Percentiles rank a stretch among this genome's conserved stretches.
These are phyloP conservation scores for Sonneratia caseolaris DNA, from an alignment of 345 rosid species.

Conservation along the genomic window DNA sequence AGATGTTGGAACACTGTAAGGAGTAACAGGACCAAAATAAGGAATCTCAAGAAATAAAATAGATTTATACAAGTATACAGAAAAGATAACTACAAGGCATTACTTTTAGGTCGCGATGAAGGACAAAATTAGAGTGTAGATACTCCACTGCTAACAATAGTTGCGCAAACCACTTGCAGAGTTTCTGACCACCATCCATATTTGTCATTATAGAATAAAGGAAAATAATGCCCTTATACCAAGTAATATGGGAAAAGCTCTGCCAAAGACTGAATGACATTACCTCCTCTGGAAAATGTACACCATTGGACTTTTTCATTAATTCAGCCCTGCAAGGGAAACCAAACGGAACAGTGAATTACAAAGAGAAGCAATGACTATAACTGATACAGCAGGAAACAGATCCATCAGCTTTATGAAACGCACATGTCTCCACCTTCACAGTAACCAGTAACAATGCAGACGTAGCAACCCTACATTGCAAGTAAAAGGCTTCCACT, in stretches of 20 bases:
- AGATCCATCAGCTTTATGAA: slow-evolving; percentile 4
- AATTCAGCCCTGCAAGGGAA: slow-evolving; percentile 63
- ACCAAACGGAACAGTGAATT: neutral
- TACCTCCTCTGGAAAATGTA: slow-evolving; percentile 93
- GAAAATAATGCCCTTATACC: neutral
- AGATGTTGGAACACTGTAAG: slow-evolving; percentile 89
- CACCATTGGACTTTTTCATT: slow-evolving; percentile 90
- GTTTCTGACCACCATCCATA: slow-evolving; percentile 43
- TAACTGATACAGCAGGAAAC: neutral
- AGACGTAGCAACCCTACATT: slow-evolving; percentile 92
- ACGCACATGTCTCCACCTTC: slow-evolving; percentile 99
- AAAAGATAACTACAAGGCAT: slow-evolving; percentile 1
- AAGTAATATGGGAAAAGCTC: neutral
- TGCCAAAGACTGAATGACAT: neutral
- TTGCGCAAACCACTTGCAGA: slow-evolving; percentile 97
- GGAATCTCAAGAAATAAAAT: neutral
- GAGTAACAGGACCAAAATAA: slow-evolving; percentile 6
- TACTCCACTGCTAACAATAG: slow-evolving; percentile 86
- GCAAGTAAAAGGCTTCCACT: slow-evolving; percentile 7
- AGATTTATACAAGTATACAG: neutral
- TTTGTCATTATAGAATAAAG: neutral
- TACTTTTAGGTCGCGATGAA: slow-evolving; percentile 97
- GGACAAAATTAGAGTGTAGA: slow-evolving; percentile 84
- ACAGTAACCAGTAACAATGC: slow-evolving; percentile 97
- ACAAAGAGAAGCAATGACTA: neutral